A percentile compares a stretch with the other conserved stretches of the same genome.
phyloP scores from a whole-genome alignment of 805 yeast genomes.

The Metschnikowia baotianmanensis region DNA sequence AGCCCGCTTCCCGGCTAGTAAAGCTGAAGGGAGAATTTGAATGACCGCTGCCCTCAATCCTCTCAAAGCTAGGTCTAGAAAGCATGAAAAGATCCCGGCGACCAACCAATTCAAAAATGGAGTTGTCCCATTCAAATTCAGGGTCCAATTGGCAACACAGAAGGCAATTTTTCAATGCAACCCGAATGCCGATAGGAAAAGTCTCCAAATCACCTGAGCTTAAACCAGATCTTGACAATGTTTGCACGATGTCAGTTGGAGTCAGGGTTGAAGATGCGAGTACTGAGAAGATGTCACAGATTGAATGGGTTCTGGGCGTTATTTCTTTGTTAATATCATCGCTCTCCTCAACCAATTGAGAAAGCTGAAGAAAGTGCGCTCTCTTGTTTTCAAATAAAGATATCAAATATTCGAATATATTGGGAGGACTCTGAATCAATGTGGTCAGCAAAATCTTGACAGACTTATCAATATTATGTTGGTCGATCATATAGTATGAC shows the following conservation, averaged over 20 bases:
- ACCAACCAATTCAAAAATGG: constrained; percentile 57
- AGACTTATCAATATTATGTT: constrained; percentile 32
- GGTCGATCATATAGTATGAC: constrained; percentile 47
- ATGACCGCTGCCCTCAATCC: constrained; percentile 3
- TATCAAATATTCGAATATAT: constrained; percentile 52
- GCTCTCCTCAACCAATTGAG: constrained; percentile 62
- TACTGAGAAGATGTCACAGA: constrained; percentile 61
- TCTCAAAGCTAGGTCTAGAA: constrained; percentile 10
- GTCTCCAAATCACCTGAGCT: constrained; percentile 55
- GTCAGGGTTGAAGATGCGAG: constrained; percentile 53
- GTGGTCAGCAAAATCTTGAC: constrained; percentile 43
- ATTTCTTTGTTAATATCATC: constrained; percentile 56
- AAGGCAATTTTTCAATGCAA: constrained; percentile 65
- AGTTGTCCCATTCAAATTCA: constrained; percentile 45
- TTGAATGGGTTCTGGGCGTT: constrained; percentile 64
- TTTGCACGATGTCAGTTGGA: constrained; percentile 53
- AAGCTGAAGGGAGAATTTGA: neutral
- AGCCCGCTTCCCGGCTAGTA: constrained; percentile 34
- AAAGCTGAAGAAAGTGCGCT: constrained; percentile 59
- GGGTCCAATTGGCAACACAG: constrained; percentile 52
- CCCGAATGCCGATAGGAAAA: constrained; percentile 67
- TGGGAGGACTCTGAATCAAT: constrained; percentile 58
- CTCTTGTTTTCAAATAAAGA: constrained; percentile 46
- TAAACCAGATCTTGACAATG: constrained; percentile 59
- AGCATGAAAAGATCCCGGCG: constrained; percentile 58